Evolutionary conservation across 202 grass and related monocot genomes (phyloP).

Genomic region (Zoysia matrella): DNA sequence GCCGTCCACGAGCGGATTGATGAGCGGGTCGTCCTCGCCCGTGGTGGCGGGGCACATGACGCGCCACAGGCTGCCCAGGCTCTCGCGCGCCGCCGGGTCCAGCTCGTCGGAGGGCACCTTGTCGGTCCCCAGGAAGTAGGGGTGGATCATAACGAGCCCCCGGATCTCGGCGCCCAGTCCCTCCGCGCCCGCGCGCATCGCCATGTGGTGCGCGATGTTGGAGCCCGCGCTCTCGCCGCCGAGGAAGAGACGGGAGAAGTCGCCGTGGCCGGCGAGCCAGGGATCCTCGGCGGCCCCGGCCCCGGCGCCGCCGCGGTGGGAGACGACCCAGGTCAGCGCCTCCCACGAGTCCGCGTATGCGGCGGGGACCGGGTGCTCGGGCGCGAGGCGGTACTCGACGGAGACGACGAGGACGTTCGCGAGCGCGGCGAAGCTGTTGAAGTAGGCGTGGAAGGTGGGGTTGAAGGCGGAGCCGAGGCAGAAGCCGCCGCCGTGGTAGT

Average conservation of each 20-base stretch:
- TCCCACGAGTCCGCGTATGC: slow-evolving; percentile 75
- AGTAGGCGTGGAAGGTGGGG: slow-evolving; percentile 68
- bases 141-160: slow-evolving; percentile 76
- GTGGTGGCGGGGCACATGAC: slow-evolving; percentile 65
- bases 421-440: slow-evolving; percentile 61
- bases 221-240: slow-evolving; percentile 76
- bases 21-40: slow-evolving; percentile 73
- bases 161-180: slow-evolving; percentile 53
- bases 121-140: slow-evolving; percentile 64
- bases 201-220: slow-evolving; percentile 76
- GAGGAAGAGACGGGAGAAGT: slow-evolving; percentile 62
- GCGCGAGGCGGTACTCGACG: slow-evolving; percentile 89
- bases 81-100: slow-evolving; percentile 41
- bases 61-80: slow-evolving; percentile 67
- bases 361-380: slow-evolving; percentile 79
- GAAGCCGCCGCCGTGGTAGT: slow-evolving; percentile 91
- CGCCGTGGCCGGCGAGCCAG: slow-evolving; percentile 57
- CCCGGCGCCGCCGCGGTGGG: slow-evolving; percentile 25
- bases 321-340: slow-evolving; percentile 62
- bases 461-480: slow-evolving; percentile 84
- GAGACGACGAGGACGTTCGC: slow-evolving; percentile 74
- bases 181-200: slow-evolving; percentile 55
- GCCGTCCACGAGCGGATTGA: slow-evolving; percentile 68
- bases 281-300: slow-evolving; percentile 9
- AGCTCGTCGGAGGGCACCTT: slow-evolving; percentile 64